Evolutionary conservation across 1,284 basidiomycete species (phyloP).

Genomic region (Malassezia vespertilionis): DNA sequence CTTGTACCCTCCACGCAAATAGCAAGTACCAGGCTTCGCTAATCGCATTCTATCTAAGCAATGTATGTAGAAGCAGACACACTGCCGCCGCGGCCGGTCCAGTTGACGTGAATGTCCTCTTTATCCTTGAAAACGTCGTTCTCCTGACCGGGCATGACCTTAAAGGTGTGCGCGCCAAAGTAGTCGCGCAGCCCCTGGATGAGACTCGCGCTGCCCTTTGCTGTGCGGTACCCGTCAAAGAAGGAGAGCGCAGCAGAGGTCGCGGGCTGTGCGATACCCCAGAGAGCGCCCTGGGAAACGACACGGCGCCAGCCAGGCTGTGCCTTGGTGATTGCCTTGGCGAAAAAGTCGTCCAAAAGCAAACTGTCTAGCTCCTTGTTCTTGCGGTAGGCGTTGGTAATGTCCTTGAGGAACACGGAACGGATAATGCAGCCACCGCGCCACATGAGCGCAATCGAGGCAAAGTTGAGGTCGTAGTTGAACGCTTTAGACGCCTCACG

Average conservation of each 20-base stretch:
- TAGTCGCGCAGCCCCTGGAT: constrained; percentile 72
- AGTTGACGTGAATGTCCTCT: constrained; percentile 61
- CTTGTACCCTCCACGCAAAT: too few relatives aligned
- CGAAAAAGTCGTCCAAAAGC: constrained; percentile 96
- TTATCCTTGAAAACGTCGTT: constrained; percentile 54
- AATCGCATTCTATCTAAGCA: constrained; percentile 58
- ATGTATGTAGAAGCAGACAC: constrained; percentile 85
- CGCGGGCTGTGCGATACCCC: constrained; percentile 92
- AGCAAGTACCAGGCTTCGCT: too few relatives aligned
- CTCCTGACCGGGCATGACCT: constrained; percentile 37
- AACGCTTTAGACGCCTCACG: constrained; percentile 91
- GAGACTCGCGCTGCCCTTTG: constrained; percentile 78
- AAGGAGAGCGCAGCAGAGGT: constrained; percentile 95
- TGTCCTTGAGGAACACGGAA: constrained; percentile 48
- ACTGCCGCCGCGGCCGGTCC: constrained; percentile 82
- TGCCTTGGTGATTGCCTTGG: constrained; percentile 79
- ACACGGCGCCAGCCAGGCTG: constrained; percentile 98
- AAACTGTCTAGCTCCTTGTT: constrained; percentile 77
- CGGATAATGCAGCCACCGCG: constrained; percentile 97
- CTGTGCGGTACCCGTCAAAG: constrained; percentile 88
- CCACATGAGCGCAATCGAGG: constrained; percentile 98
- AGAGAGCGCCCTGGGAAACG: constrained; percentile 86
- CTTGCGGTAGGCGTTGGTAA: constrained; percentile 77
- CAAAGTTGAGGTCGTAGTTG: constrained; percentile 60
- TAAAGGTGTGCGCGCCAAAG: constrained; percentile 47